Conservation (phyloP, 805 yeast species). For the Saccharomyces mikatae region DNA sequence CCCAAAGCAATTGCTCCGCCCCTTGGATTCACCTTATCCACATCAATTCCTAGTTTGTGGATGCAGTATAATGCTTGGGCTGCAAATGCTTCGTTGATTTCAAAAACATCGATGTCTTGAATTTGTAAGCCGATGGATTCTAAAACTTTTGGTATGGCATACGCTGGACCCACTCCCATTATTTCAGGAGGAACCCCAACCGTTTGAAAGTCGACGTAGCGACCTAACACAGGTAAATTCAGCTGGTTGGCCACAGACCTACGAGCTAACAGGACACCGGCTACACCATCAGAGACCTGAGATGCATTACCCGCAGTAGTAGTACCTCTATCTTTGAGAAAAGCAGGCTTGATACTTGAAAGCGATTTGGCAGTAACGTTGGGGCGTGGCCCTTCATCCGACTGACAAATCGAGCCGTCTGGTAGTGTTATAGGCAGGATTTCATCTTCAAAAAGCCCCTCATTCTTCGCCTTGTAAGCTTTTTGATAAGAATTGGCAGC, state of each 20-base stretch:
- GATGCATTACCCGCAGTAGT: conserved; percentile 97
- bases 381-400: conserved; percentile 85
- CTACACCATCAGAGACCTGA: conserved; percentile 93
- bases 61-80: conserved; percentile 84
- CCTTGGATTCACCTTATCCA: conserved; percentile 69
- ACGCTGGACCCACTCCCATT: conserved; percentile 97
- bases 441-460: conserved; percentile 79
- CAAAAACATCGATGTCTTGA: conserved; percentile 67
- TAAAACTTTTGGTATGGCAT: conserved; percentile 82
- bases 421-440: conserved; percentile 72
- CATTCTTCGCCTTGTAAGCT: conserved; percentile 66
- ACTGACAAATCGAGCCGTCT: conserved; percentile 37
- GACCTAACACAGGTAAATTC: conserved; percentile 67
- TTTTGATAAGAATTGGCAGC: conserved; percentile 81
- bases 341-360: conserved; percentile 76
- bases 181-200: conserved; percentile 96
- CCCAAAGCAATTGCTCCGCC: conserved; percentile 98
- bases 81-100: conserved; percentile 95
- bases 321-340: conserved; percentile 62
- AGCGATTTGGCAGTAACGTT: conserved; percentile 76
- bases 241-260: conserved; percentile 74
- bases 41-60: conserved; percentile 55
- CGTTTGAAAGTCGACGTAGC: conserved; percentile 66
- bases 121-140: conserved; percentile 49
- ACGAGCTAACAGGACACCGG: conserved; percentile 76